phyloP scores from a whole-genome alignment of 345 rosid genomes.

The Arabis alpina region DNA sequence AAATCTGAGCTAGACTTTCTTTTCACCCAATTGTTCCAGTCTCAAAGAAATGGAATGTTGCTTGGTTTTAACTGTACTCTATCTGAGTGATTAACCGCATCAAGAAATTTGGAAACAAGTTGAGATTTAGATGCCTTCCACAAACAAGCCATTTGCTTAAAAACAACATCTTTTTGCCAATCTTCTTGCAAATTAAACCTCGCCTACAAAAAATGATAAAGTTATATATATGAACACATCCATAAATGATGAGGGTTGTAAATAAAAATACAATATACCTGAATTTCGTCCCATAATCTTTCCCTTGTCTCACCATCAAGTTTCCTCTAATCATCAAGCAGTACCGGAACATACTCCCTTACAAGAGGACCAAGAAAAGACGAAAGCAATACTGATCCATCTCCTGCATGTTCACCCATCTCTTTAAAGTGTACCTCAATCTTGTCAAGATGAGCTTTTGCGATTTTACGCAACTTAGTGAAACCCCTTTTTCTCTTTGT shows the following conservation, averaged over 20 bases:
- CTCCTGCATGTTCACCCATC: slow-evolving; percentile 12
- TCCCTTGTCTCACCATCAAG: background rate
- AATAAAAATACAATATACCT: background rate
- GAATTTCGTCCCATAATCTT: too few relatives aligned
- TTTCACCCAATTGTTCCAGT: background rate
- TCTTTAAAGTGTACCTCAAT: background rate
- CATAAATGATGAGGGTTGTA: background rate
- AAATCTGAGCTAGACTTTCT: background rate
- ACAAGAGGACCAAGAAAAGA: background rate
- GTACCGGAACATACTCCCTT: background rate
- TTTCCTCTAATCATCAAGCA: background rate
- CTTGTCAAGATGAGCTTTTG: background rate
- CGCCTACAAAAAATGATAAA: background rate
- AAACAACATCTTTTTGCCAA: too few relatives aligned
- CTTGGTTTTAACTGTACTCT: background rate
- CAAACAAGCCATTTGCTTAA: too few relatives aligned
- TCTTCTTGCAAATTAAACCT: too few relatives aligned
- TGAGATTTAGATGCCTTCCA: background rate
- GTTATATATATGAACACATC: background rate
- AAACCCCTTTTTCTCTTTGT: too few relatives aligned
- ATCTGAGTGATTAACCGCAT: too few relatives aligned
- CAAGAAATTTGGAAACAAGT: background rate
- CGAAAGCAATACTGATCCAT: background rate
- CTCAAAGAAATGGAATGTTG: background rate
- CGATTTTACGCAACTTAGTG: too few relatives aligned